phyloP scores from a whole-genome alignment of 345 rosid genomes.

The Eutrema yunnanense region DNA sequence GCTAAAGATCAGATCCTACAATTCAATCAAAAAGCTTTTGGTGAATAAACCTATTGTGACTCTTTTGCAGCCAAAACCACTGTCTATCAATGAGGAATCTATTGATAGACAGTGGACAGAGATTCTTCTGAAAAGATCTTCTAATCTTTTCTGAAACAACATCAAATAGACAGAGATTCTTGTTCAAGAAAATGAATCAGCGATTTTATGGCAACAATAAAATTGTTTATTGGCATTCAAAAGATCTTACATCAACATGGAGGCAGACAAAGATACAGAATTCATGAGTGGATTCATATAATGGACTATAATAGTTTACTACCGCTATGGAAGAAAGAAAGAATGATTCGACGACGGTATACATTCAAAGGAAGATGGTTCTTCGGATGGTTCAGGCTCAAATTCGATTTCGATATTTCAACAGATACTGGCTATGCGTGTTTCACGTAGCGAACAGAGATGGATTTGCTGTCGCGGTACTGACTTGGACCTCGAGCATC shows the following conservation, averaged over 20 bases:
- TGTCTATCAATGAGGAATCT: no score
- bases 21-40: not conserved
- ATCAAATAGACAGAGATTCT: no score
- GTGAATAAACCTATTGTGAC: not conserved
- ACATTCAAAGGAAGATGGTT: not conserved
- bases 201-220: no score
- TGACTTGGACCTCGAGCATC: constrained; percentile 86
- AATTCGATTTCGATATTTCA: not conserved
- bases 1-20: not conserved
- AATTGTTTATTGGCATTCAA: not conserved
- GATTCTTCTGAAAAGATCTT: no score
- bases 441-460: constrained; percentile 66
- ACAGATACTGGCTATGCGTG: not conserved
- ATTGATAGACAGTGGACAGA: no score
- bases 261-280: constrained; percentile 12
- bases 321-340: constrained; percentile 7
- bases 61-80: no score
- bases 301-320: not conserved
- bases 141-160: no score
- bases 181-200: no score
- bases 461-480: constrained; percentile 80
- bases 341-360: not conserved
- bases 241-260: constrained; percentile 4
- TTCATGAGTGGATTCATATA: not conserved
- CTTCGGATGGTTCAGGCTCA: not conserved